Evolutionary conservation across 139 green algal genomes (phyloP).

Genomic region (Picochlorum sp.): DNA sequence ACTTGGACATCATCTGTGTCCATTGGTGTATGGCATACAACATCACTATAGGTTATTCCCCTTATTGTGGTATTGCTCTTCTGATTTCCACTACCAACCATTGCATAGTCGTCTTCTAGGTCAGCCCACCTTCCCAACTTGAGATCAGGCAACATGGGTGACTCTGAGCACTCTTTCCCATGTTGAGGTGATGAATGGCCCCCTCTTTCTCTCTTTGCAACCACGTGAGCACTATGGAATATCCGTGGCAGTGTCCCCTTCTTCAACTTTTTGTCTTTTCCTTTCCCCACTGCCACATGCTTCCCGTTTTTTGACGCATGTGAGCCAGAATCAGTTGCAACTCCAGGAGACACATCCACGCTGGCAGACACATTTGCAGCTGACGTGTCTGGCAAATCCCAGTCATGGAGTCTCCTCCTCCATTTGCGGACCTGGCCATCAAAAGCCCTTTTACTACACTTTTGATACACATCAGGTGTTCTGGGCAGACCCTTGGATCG

Average conservation of each 20-base stretch:
- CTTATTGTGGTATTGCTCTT: no score
- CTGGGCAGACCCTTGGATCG: conserved; percentile 24
- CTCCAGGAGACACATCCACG: conserved; percentile 6
- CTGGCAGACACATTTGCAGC: not conserved
- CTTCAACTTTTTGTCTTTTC: conserved; percentile 5
- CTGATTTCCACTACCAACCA: no score
- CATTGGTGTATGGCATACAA: no score
- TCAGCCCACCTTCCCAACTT: no score
- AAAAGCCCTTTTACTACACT: conserved; percentile 48
- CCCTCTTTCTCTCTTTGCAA: no score
- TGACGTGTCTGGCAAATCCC: conserved; percentile 21
- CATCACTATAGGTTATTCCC: no score
- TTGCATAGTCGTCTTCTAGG: no score
- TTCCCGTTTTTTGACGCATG: conserved; percentile 25
- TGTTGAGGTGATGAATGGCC: no score
- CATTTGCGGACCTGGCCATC: conserved; percentile 45
- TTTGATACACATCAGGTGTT: conserved; percentile 51
- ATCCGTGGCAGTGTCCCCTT: conserved; percentile 1
- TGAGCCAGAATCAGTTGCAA: not conserved
- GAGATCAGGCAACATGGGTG: no score
- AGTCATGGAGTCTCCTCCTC: conserved; percentile 38
- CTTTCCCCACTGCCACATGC: not conserved
- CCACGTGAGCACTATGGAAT: not conserved
- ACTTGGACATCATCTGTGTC: no score
- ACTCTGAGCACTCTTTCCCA: no score